These are phyloP conservation scores for Coriaria nepalensis DNA, from an alignment of 306 rosid species.

Conservation along the genomic window DNA sequence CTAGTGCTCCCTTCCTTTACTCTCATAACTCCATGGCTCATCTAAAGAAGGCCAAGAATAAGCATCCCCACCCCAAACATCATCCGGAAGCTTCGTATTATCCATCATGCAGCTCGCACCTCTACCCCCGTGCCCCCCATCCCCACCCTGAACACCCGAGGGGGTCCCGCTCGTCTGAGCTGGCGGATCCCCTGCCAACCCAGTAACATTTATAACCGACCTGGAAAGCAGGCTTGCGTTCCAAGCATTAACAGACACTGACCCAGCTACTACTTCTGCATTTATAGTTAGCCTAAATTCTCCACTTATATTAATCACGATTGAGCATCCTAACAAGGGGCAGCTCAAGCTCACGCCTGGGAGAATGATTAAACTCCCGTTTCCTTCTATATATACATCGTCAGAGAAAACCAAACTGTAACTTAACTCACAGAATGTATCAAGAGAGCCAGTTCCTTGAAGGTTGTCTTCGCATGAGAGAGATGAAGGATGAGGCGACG, in stretches of 20 bases:
- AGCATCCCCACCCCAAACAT: conserved; percentile 94
- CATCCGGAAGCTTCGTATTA: conserved; percentile 79
- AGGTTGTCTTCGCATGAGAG: conserved; percentile 53
- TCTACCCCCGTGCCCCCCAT: conserved; percentile 93
- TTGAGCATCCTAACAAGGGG: conserved; percentile 46
- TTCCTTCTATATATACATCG: conserved; percentile 69
- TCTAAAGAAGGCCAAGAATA: conserved; percentile 70
- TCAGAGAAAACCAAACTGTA: conserved; percentile 37
- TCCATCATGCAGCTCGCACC: conserved; percentile 85
- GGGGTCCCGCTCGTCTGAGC: conserved; percentile 83
- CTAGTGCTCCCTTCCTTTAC: conserved; percentile 76
- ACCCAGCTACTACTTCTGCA: conserved; percentile 28
- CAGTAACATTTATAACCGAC: conserved; percentile 43
- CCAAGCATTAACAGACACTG: conserved; percentile 23
- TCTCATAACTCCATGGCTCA: conserved; percentile 67
- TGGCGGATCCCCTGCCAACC: conserved; percentile 71
- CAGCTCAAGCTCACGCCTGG: conserved; percentile 59
- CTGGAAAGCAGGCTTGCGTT: conserved; percentile 26
- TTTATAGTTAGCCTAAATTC: conserved; percentile 41
- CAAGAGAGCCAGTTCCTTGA: conserved; percentile 53
- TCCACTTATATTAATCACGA: conserved; percentile 46
- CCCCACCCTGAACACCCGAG: conserved; percentile 70
- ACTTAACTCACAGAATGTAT: conserved; percentile 52
- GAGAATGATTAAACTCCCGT: conserved; percentile 52
- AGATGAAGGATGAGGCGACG: conserved; percentile 82